These are phyloP conservation scores for Rubia peregrina DNA, from an alignment of 305 asterid genomes.

Conservation along the genomic window DNA sequence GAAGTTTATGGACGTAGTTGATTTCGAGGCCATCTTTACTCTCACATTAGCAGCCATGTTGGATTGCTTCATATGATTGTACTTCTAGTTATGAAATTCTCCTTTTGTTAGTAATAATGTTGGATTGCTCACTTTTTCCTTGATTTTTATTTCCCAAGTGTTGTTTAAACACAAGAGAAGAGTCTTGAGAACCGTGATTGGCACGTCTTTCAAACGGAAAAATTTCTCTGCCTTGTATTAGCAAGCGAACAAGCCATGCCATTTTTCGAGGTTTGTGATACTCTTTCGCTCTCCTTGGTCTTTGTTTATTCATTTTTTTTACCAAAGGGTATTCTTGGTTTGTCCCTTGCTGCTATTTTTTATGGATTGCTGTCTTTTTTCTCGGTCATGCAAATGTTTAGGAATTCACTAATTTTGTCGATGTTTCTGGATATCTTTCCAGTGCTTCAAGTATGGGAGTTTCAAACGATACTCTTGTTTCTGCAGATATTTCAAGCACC, in stretches of 20 bases:
- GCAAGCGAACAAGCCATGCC: slow-evolving; percentile 31
- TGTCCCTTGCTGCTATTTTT: neutral
- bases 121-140: neutral
- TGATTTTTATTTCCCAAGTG: neutral
- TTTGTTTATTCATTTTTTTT: neutral
- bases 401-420: slow-evolving; percentile 17
- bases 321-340: neutral
- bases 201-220: too few relatives aligned
- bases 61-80: too few relatives aligned
- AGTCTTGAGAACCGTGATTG: slow-evolving; percentile 6
- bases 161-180: neutral
- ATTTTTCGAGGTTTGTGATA: slow-evolving; percentile 44
- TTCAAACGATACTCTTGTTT: slow-evolving; percentile 26
- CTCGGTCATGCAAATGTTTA: neutral
- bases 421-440: slow-evolving; percentile 49
- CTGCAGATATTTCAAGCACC: slow-evolving; percentile 34
- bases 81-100: too few relatives aligned
- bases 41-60: too few relatives aligned
- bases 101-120: too few relatives aligned
- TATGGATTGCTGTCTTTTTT: neutral
- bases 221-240: neutral
- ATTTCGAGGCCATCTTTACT: too few relatives aligned
- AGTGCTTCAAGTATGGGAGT: slow-evolving; percentile 30
- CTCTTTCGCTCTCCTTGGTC: neutral
- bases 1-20: too few relatives aligned